Conservation (phyloP, 768 basidiomycete species). For the Gloeopeniophorella convolvens region DNA sequence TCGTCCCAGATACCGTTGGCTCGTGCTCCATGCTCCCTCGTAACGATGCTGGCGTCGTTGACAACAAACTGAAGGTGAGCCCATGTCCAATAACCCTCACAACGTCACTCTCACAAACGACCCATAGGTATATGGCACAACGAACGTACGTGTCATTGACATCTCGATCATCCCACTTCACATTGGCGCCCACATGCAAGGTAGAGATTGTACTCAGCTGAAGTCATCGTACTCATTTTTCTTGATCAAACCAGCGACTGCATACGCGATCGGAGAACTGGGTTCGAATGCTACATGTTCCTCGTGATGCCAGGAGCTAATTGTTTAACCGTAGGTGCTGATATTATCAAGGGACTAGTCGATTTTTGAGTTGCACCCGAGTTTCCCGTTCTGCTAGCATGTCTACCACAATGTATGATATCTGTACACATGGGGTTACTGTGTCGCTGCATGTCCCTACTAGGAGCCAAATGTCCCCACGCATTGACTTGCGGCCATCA, state of each 20-base stretch:
- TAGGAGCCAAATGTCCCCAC: too few species aligned
- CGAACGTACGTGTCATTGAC: constrained; percentile 29
- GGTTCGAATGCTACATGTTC: not conserved
- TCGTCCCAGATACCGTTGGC: constrained; percentile 9
- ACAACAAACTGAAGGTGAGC: constrained; percentile 16
- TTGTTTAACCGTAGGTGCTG: constrained; percentile 4
- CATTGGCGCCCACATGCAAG: constrained; percentile 21
- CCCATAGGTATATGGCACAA: constrained; percentile 25
- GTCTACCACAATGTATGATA: not conserved
- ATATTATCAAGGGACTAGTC: constrained; percentile 12
- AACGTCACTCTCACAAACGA: not conserved
- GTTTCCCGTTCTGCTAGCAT: not conserved
- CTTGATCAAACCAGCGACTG: constrained; percentile 6
- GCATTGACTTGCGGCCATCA: constrained; percentile 4
- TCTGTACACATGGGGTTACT: not conserved
- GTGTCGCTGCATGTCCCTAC: not conserved
- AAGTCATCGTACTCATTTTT: not conserved
- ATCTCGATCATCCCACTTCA: constrained; percentile 28
- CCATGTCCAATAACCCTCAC: not conserved
- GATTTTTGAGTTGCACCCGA: constrained; percentile 2
- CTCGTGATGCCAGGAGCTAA: not conserved
- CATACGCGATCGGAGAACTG: constrained; percentile 18
- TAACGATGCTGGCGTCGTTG: constrained; percentile 18
- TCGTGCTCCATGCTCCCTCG: constrained; percentile 18
- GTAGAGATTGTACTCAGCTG: not conserved